phyloP scores from a whole-genome alignment of 1,139 yeast species.

The Wickerhamomyces sp. region DNA sequence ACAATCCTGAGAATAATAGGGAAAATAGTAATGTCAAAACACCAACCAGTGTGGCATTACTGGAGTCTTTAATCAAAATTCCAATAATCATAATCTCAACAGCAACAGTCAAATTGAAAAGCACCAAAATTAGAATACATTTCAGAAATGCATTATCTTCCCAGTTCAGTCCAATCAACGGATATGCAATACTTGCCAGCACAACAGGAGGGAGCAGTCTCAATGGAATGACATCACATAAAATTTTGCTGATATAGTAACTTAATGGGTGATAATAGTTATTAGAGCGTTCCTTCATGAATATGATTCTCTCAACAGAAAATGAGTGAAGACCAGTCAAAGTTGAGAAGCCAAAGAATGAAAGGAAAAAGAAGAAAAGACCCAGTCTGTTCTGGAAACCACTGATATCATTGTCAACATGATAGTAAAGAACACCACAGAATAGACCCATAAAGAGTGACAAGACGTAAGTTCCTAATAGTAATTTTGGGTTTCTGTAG shows the following conservation, averaged over 20 bases:
- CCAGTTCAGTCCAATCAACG: slow-evolving; percentile 82
- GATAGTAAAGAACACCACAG: slow-evolving; percentile 81
- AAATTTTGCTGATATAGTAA: slow-evolving; percentile 76
- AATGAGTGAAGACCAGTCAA: slow-evolving; percentile 88
- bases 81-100: slow-evolving; percentile 84
- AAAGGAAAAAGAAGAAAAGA: slow-evolving; percentile 79
- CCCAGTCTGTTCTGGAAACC: slow-evolving; percentile 97
- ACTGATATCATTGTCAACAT: slow-evolving; percentile 80
- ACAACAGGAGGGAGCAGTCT: slow-evolving; percentile 87
- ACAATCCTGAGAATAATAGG: slow-evolving; percentile 85
- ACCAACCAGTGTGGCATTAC: slow-evolving; percentile 87
- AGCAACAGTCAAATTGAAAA: slow-evolving; percentile 84
- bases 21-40: slow-evolving; percentile 80
- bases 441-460: slow-evolving; percentile 74
- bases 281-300: slow-evolving; percentile 88
- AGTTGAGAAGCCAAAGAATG: slow-evolving; percentile 90
- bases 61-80: slow-evolving; percentile 81
- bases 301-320: slow-evolving; percentile 80
- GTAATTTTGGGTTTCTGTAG: slow-evolving; percentile 83
- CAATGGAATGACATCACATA: slow-evolving; percentile 86
- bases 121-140: slow-evolving; percentile 60
- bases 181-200: slow-evolving; percentile 81
- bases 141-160: slow-evolving; percentile 73
- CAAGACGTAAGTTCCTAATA: slow-evolving; percentile 76
- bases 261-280: slow-evolving; percentile 86